Evolutionary conservation across 2,329 filamentous ascomycete species (phyloP).

Genomic region (Cladophialophora yegresii): DNA sequence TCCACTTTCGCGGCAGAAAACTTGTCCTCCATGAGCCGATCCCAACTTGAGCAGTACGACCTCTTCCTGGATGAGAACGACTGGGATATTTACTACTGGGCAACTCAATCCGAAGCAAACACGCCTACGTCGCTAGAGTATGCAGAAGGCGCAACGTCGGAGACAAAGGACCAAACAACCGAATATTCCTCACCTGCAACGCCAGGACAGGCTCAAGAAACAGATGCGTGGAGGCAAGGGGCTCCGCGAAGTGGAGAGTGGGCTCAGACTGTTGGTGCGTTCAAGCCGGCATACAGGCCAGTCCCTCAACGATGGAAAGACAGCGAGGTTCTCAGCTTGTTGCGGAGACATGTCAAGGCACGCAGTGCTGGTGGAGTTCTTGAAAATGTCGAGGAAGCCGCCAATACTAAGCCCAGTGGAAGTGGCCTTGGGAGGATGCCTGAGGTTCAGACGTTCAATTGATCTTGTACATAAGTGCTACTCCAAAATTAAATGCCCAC

Average conservation of each 20-base stretch:
- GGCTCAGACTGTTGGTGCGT: slow-evolving; percentile 93
- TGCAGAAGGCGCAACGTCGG: slow-evolving; percentile 52
- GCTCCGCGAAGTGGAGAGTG: slow-evolving; percentile 73
- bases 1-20: slow-evolving; percentile 88
- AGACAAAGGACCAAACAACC: slow-evolving; percentile 25
- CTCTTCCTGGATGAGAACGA: slow-evolving; percentile 97
- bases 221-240: slow-evolving; percentile 54
- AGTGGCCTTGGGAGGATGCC: slow-evolving; percentile 53
- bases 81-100: slow-evolving; percentile 99
- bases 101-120: slow-evolving; percentile 71
- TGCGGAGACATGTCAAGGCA: slow-evolving; percentile 77
- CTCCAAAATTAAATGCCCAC: not conserved
- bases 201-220: slow-evolving; percentile 44
- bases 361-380: slow-evolving; percentile 63
- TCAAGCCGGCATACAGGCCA: slow-evolving; percentile 88
- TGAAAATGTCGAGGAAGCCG: slow-evolving; percentile 35
- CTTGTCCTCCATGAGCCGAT: slow-evolving; percentile 70
- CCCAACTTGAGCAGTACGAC: slow-evolving; percentile 82
- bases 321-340: slow-evolving; percentile 73
- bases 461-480: slow-evolving; percentile 20
- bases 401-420: slow-evolving; percentile 33
- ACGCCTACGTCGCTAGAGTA: slow-evolving; percentile 60
- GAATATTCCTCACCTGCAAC: slow-evolving; percentile 34
- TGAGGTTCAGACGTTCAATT: slow-evolving; percentile 48
- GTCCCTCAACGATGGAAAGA: slow-evolving; percentile 83